Conservation (phyloP, 352 stramenopile genomes). For the Pythium plurisporium region DNA sequence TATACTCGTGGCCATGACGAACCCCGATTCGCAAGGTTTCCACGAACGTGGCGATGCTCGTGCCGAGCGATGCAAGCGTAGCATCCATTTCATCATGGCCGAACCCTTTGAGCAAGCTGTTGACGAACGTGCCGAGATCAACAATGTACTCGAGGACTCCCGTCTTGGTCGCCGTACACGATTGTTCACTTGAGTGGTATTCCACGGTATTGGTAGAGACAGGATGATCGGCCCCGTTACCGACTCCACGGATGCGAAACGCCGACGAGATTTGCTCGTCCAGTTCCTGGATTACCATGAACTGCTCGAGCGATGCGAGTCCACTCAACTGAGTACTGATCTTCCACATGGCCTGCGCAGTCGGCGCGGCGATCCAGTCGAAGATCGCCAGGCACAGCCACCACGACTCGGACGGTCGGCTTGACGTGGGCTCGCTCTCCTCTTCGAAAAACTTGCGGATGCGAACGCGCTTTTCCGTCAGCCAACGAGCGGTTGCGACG, state of each 20-base stretch:
- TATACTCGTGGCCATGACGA: neutral
- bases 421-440: constrained; percentile 9
- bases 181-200: neutral
- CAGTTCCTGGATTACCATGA: constrained; percentile 24
- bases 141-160: constrained; percentile 37
- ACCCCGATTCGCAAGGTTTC: constrained; percentile 27
- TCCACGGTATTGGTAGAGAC: neutral
- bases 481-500: constrained; percentile 25
- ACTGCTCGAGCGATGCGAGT: constrained; percentile 10
- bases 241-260: constrained; percentile 25
- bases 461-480: constrained; percentile 48
- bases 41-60: constrained; percentile 27
- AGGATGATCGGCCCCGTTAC: neutral
- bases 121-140: constrained; percentile 38
- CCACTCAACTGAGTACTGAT: constrained; percentile 26
- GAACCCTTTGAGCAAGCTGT: constrained; percentile 25
- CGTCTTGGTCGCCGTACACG: constrained; percentile 9
- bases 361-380: constrained; percentile 39
- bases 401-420: constrained; percentile 37
- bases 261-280: constrained; percentile 24
- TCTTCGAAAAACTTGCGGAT: constrained; percentile 40
- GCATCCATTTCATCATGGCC: constrained; percentile 21
- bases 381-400: constrained; percentile 56
- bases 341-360: constrained; percentile 31
- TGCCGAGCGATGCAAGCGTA: constrained; percentile 31